Base-by-base conservation (phyloP, 2,329 filamentous ascomycete genomes). In the Claviceps digitariae region DNA sequence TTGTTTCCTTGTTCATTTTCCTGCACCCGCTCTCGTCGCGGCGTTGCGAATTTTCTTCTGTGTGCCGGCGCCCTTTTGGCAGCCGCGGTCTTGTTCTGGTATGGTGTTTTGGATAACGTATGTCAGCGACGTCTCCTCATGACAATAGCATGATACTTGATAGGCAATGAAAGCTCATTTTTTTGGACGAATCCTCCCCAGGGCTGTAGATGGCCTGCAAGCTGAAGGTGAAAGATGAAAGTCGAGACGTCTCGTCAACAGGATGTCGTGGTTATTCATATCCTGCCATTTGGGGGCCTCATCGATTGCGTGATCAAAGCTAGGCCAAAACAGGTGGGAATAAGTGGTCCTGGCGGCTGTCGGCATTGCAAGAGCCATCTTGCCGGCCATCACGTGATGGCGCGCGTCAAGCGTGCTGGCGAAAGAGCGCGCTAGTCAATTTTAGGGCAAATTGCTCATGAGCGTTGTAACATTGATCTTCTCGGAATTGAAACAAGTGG, bases 281-380 rank as follows among this genome's bases (percentile, higher is more conserved):
- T 55, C 38, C 44, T 60, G 44, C 47, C 53, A 43, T 52, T 52
- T 57, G 52, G 54, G 57, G 58, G 61, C 55, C 55, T 60, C 59
- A 52, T 60, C 62, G 63, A 65, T 65, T 58, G 63, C 63, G 63
- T 65, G 63, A 64, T 65, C 64, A 45, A 25, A 31, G 59, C 63
- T 65, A 65, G 60, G 56, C 60, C 60, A 49, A 56, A 60, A 57
- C 7, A 17, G 54, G 55, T 15, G 31, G 31, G 48, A 34, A 55
- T 23, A 34, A 45, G 47, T 48, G 45, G 48, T 20, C 13, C 52
- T 29, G 38, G 31, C 44, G 51, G 48, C 48, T 53, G 52, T 48
- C 50, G 46, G 25, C 3, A 17, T 9, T 31, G 15, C 20, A 20
- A n/a, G 15, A 4, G 17, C 31, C 17, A 47, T 9, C 15, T 27